Evolutionary conservation across 1,284 basidiomycete genomes (phyloP).

Genomic region (Ceratobasidium sp.): DNA sequence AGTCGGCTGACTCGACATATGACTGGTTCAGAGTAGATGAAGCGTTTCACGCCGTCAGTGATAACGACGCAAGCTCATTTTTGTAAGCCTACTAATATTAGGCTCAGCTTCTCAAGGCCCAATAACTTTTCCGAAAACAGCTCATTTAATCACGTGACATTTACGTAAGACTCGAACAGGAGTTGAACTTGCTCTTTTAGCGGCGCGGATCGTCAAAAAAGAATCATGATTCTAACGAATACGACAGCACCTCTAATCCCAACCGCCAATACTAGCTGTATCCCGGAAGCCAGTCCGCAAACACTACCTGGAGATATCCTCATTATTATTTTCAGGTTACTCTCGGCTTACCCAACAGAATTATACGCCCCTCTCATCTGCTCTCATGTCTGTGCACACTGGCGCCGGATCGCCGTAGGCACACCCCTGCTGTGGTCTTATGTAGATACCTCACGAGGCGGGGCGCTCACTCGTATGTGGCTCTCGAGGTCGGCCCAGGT

Average conservation of each 20-base stretch:
- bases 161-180: no score
- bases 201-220: no score
- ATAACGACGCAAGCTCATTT: no score
- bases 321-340: neutral
- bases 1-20: no score
- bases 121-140: no score
- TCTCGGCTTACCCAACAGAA: neutral
- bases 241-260: neutral
- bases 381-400: conserved; percentile 28
- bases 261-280: neutral
- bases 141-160: no score
- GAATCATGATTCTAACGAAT: neutral
- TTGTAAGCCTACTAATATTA: no score
- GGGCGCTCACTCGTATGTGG: conserved; percentile 5
- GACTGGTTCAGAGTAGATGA: no score
- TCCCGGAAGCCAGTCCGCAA: neutral
- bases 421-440: conserved; percentile 12
- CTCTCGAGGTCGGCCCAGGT: neutral
- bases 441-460: conserved; percentile 12
- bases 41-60: no score
- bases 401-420: neutral
- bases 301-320: conserved; percentile 1
- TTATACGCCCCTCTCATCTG: conserved; percentile 17
- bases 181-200: no score
- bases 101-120: no score